Percentiles rank a stretch among this genome's conserved stretches.
Conservation (phyloP, 2,329 filamentous ascomycete genomes). For the Cladosporium sp. region DNA sequence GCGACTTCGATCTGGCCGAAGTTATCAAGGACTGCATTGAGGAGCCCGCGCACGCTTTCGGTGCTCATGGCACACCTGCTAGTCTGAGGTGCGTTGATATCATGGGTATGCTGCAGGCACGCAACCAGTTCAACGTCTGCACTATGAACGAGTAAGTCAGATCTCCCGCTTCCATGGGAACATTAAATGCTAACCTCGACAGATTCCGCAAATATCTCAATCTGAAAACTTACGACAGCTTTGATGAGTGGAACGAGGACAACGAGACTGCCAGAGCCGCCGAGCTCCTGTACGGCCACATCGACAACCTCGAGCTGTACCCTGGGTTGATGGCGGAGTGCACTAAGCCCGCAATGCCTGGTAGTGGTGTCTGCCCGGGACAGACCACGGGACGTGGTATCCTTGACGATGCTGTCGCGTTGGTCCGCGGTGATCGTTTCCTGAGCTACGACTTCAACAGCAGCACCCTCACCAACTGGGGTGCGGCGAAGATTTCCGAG, state of each 20-base stretch:
- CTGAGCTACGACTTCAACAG: constrained; percentile 45
- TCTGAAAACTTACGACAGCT: constrained; percentile 31
- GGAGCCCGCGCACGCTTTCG: constrained; percentile 46
- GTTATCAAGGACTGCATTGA: constrained; percentile 43
- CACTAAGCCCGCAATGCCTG: constrained; percentile 47
- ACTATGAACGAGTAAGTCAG: constrained; percentile 44
- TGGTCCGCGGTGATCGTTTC: constrained; percentile 42
- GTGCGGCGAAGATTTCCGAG: constrained; percentile 38
- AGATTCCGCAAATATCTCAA: constrained; percentile 34
- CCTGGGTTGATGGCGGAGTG: constrained; percentile 52
- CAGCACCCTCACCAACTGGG: constrained; percentile 46
- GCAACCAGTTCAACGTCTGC: constrained; percentile 33
- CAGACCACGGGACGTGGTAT: constrained; percentile 43
- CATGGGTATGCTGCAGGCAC: constrained; percentile 43
- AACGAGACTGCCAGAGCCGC: constrained; percentile 32
- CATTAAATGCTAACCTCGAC: not conserved
- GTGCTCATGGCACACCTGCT: constrained; percentile 42
- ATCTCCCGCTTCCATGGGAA: not conserved
- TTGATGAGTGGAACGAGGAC: constrained; percentile 32
- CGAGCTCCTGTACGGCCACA: constrained; percentile 47
- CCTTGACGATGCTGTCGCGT: constrained; percentile 43
- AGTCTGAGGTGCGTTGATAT: constrained; percentile 44
- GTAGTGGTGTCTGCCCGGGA: constrained; percentile 41
- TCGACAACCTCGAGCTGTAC: constrained; percentile 51
- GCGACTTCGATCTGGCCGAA: constrained; percentile 39